These are phyloP conservation scores for Paxillus involutus DNA, from an alignment of 768 basidiomycete genomes.

Conservation along the genomic window DNA sequence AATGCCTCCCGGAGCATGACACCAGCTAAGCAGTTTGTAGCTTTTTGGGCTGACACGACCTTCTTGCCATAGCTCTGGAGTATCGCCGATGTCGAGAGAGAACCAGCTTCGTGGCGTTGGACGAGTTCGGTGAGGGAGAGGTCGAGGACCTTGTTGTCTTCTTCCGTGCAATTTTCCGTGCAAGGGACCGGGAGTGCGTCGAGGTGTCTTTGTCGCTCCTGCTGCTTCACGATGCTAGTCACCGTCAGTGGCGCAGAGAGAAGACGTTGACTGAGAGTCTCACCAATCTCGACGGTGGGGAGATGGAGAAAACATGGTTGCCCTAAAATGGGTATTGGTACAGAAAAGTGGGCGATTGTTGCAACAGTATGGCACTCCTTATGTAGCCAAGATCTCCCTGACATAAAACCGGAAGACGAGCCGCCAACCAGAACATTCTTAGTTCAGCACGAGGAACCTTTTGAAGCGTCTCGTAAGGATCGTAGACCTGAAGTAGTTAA, in stretches of 20 bases:
- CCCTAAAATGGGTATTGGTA: not conserved
- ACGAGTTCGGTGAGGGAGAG: conserved; percentile 39
- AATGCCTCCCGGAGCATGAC: conserved; percentile 38
- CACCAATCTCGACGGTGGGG: conserved; percentile 30
- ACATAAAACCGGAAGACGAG: not conserved
- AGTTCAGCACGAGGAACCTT: not conserved
- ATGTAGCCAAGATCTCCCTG: not conserved
- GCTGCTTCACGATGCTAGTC: conserved; percentile 34
- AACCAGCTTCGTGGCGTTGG: conserved; percentile 26
- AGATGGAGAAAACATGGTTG: conserved; percentile 26
- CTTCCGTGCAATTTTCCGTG: conserved; percentile 29
- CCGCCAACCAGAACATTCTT: not conserved
- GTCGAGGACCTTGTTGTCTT: conserved; percentile 36
- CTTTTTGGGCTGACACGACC: conserved; percentile 37
- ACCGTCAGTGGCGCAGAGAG: not conserved
- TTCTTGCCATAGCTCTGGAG: conserved; percentile 40
- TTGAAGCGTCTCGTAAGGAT: not conserved
- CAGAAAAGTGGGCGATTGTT: not conserved
- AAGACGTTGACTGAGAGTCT: conserved; percentile 2
- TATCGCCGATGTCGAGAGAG: conserved; percentile 30
- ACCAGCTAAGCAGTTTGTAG: conserved; percentile 51
- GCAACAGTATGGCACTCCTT: not conserved
- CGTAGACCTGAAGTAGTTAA: not conserved
- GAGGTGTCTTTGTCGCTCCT: conserved; percentile 29
- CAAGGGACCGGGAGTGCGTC: conserved; percentile 30